A percentile compares a stretch with the other conserved stretches of the same genome.
Evolutionary conservation across 2,329 filamentous ascomycete species (phyloP).

Genomic region (Arthrobotrys megalospora): DNA sequence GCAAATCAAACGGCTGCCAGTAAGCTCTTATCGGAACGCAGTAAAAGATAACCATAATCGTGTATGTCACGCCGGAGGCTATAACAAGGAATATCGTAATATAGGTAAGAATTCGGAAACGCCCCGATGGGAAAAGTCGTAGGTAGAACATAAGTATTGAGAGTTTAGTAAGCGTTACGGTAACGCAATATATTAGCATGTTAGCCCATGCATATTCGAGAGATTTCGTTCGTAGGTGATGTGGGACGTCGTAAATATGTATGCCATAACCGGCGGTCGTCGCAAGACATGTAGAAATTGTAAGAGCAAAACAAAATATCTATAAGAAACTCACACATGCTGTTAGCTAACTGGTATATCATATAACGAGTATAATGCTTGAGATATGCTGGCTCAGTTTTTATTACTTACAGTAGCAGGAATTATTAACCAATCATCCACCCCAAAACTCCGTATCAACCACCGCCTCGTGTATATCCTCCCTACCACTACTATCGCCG

Average conservation of each 20-base stretch:
- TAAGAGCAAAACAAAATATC: constrained; percentile 58
- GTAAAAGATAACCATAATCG: constrained; percentile 50
- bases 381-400: neutral
- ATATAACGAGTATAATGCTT: neutral
- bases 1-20: constrained; percentile 46
- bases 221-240: constrained; percentile 53
- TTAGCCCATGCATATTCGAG: constrained; percentile 60
- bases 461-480: constrained; percentile 67
- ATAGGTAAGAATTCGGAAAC: constrained; percentile 43
- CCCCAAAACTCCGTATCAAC: constrained; percentile 56
- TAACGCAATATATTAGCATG: constrained; percentile 52
- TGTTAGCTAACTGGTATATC: neutral
- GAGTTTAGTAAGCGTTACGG: constrained; percentile 55
- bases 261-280: constrained; percentile 59
- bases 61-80: constrained; percentile 33
- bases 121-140: constrained; percentile 36
- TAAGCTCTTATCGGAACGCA: constrained; percentile 57
- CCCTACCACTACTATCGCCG: constrained; percentile 68
- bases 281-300: constrained; percentile 58
- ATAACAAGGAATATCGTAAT: constrained; percentile 42
- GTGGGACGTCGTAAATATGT: constrained; percentile 58
- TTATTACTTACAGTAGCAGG: constrained; percentile 46
- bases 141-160: constrained; percentile 59
- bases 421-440: constrained; percentile 60
- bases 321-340: neutral